These are phyloP conservation scores for Oenanthe javanica DNA, from an alignment of 140 eudicot species.

Conservation along the genomic window DNA sequence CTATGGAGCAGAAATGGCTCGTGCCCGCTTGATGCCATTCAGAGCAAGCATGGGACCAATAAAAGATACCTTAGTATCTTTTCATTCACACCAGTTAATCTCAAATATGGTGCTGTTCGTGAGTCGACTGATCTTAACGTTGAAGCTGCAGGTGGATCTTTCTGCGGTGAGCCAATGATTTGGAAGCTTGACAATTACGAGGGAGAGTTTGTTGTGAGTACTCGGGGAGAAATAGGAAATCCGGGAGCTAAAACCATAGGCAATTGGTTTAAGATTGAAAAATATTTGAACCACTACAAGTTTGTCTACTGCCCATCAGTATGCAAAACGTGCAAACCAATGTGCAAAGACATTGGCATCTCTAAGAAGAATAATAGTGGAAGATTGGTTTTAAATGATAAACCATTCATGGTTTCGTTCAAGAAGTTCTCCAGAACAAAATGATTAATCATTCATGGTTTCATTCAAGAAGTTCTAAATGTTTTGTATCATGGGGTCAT, in stretches of 20 bases:
- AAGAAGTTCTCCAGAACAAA: no score
- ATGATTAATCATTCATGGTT: no score
- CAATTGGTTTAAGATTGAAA: background rate
- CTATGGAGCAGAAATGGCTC: background rate
- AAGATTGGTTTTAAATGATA: no score
- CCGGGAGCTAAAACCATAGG: slow-evolving; percentile 36
- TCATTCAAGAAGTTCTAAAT: no score
- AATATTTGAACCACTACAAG: no score
- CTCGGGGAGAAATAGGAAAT: slow-evolving; percentile 46
- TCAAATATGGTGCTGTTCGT: slow-evolving; percentile 17
- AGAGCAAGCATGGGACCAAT: background rate
- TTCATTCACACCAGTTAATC: background rate
- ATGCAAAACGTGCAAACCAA: no score
- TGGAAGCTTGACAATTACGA: slow-evolving; percentile 35
- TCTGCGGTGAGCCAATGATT: slow-evolving; percentile 30
- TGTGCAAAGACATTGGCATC: no score
- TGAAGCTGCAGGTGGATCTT: slow-evolving; percentile 11
- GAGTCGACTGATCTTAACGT: slow-evolving; percentile 35
- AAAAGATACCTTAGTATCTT: background rate
- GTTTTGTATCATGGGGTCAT: no score
- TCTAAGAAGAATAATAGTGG: no score
- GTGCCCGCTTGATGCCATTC: background rate
- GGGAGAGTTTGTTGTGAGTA: slow-evolving; percentile 22
- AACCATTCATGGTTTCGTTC: no score
- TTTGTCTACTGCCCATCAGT: no score